Conservation (phyloP, 1,284 basidiomycete genomes). For the Rhodotorula sp. region DNA sequence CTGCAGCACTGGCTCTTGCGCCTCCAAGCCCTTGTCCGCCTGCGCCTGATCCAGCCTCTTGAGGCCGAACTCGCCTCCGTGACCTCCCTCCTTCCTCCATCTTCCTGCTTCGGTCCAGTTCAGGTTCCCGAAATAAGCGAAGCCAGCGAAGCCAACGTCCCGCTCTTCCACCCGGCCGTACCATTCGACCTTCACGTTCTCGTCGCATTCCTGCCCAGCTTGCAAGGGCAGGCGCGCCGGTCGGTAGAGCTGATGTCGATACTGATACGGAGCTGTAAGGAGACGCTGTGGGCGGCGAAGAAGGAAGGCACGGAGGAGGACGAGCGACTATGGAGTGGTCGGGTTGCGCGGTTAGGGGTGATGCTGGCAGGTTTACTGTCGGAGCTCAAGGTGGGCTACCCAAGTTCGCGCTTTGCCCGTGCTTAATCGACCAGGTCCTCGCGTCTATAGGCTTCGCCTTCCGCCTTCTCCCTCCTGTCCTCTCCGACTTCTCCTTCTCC, state of each 20-base stretch:
- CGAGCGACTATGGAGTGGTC: slow-evolving; percentile 71
- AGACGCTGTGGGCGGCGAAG: slow-evolving; percentile 16
- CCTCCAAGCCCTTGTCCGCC: slow-evolving; percentile 51
- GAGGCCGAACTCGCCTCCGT: slow-evolving; percentile 68
- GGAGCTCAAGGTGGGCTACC: slow-evolving; percentile 65
- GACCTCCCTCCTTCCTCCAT: slow-evolving; percentile 58
- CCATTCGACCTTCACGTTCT: slow-evolving; percentile 79
- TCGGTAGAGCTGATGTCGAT: slow-evolving; percentile 62
- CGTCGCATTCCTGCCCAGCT: slow-evolving; percentile 52
- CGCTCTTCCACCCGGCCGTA: slow-evolving; percentile 58
- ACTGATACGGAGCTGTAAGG: slow-evolving; percentile 3
- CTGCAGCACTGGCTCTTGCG: slow-evolving; percentile 72
- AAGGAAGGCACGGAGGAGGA: slow-evolving; percentile 50
- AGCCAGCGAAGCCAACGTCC: neutral
- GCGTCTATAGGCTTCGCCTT: neutral
- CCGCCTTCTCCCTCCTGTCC: slow-evolving; percentile 63
- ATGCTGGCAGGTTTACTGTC: slow-evolving; percentile 71
- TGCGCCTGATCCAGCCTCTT: slow-evolving; percentile 75
- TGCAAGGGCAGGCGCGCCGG: slow-evolving; percentile 63
- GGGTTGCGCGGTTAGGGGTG: slow-evolving; percentile 64
- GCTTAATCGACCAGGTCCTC: slow-evolving; percentile 50
- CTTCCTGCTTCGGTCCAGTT: slow-evolving; percentile 51
- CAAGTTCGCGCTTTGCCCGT: neutral
- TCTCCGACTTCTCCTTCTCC: slow-evolving; percentile 52
- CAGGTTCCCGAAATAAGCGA: no score